Base-by-base conservation (phyloP, 164 flowering plant genomes). In the Chimonanthus salicifolius region DNA sequence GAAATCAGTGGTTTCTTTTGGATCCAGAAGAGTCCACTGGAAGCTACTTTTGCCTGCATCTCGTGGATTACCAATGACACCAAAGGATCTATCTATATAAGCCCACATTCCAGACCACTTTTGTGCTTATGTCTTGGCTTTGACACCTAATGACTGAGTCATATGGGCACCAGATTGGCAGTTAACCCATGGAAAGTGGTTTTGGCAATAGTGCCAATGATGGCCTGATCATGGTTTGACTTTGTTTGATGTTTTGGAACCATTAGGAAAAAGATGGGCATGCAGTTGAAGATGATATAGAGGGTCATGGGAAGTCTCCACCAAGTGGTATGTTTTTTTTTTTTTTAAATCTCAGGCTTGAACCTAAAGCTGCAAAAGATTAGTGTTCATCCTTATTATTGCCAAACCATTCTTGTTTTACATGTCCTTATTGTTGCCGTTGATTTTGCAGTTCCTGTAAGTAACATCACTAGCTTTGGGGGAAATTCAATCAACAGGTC, bases 271-370 rank as follows among this genome's bases (percentile, higher is more conserved):
- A 84, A 76, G 86, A 79, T 66, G 82, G 47, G 18, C 85, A 69
- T 72, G 67, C 64, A 2, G 77, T 49, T 74, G 83, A 47, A 60
- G 80, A 64, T 11, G 95, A 90, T 83, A 21, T 86, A 33, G 95
- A 88, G 82, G 84, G 82, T 80, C 81, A 75, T 33, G 88, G 88
- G 45, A 89, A 86, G 72, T 68, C 91, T 72, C 80, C 72, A 72
- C 75, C 83, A 67, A 81, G 77, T 69, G 82, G 84, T 81, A 74
- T 69, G 80, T 60, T 85, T 74, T 33, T 0, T 20, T 20, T 20
- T 33, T 71, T 33, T 0, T 45, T 69, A 62, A 20, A 64, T 72
- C 50, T 77, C 62, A 45, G 62, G n/a, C 67, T 68, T 76, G 44
- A 62, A 50, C 33, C 70, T 71, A 33, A 49, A 9, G 45, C 70